Conservation (phyloP, 768 basidiomycete species). For the Hygrocybe punicea region DNA sequence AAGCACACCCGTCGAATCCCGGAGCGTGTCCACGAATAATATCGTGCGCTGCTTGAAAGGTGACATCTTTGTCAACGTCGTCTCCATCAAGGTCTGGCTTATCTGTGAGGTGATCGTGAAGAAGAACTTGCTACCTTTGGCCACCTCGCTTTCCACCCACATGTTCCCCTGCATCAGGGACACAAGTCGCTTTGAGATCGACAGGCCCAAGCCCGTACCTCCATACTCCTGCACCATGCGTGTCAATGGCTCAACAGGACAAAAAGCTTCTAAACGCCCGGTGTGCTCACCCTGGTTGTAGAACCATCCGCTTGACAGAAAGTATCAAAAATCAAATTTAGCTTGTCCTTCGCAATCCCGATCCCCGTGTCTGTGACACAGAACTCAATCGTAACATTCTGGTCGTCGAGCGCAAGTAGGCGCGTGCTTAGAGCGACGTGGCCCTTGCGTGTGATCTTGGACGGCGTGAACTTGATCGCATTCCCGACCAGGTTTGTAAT, state of each 20-base stretch:
- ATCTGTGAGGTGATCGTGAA: slow-evolving; percentile 92
- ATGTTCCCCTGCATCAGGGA: slow-evolving; percentile 97
- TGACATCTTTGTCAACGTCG: slow-evolving; percentile 71
- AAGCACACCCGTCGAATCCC: slow-evolving; percentile 72
- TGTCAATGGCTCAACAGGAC: slow-evolving; percentile 1
- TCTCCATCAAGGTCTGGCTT: slow-evolving; percentile 69
- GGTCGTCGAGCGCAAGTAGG: slow-evolving; percentile 72
- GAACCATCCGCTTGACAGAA: slow-evolving; percentile 99
- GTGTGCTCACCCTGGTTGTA: slow-evolving; percentile 72
- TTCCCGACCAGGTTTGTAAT: slow-evolving; percentile 95
- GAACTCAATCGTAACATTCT: slow-evolving; percentile 89
- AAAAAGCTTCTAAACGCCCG: too few relatives aligned
- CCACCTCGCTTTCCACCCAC: slow-evolving; percentile 96
- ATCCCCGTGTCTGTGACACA: slow-evolving; percentile 98
- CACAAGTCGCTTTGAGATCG: slow-evolving; percentile 96
- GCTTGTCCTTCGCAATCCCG: slow-evolving; percentile 96
- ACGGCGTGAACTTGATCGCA: slow-evolving; percentile 95
- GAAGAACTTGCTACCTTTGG: slow-evolving; percentile 92
- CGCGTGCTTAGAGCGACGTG: slow-evolving; percentile 88
- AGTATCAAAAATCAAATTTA: slow-evolving; percentile 97
- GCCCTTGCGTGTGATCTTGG: slow-evolving; percentile 73
- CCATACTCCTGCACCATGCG: slow-evolving; percentile 74
- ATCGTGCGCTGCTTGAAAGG: slow-evolving; percentile 87
- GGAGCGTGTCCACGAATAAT: slow-evolving; percentile 84
- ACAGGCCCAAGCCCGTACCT: slow-evolving; percentile 92